Base-by-base conservation (phyloP, 2,329 filamentous ascomycete genomes). In the Pyrenochaeta sp. region DNA sequence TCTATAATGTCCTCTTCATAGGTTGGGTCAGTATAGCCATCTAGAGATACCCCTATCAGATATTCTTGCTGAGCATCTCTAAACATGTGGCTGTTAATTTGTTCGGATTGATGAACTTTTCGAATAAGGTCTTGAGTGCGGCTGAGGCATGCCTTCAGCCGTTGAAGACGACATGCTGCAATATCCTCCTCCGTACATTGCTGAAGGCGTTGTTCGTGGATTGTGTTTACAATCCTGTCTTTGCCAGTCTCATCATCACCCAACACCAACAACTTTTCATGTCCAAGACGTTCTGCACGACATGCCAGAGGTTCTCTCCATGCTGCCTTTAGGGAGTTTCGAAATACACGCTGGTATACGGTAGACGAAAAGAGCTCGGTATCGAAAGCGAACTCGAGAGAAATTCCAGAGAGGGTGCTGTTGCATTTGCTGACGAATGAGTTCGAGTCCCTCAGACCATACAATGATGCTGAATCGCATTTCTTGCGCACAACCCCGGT, bases 341-440 rank as follows among this genome's bases (percentile, higher is more conserved):
- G 33, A 12, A 60, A 29, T 10, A 47, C 44, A 1, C 49, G 35
- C 21, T 52, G 21, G 30, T 61, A 61, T 6, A 49, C 36, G 9
- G 30, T 51, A 1, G 58, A 50, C 2, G 48, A 15, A 32, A 64
- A 55, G 3, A 64, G 11, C 15, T 55, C 42, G 1, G 20, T 20
- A 32, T 64, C 55, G 27, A 61, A 64, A 17, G 36, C 53, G 39
- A 64, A 64, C 1, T 51, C 20, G 20, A 49, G 30, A 9, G 61
- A 64, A 5, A 60, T 31, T 23, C 50, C 56, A 1, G 58, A 64
- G 2, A 53, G 20, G 10, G 46, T 64, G 27, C 60, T 58, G 7
- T 47, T 49, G 12, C 37, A 44, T 23, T 18, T 45, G 6, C 37
- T 51, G 20, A 27, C 12, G 32, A 60, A 45, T 1, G 61, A 58